A percentile compares a stretch with the other conserved stretches of the same genome.
Conservation (phyloP, 257 asterid genomes). For the Pogostemon cablin region DNA sequence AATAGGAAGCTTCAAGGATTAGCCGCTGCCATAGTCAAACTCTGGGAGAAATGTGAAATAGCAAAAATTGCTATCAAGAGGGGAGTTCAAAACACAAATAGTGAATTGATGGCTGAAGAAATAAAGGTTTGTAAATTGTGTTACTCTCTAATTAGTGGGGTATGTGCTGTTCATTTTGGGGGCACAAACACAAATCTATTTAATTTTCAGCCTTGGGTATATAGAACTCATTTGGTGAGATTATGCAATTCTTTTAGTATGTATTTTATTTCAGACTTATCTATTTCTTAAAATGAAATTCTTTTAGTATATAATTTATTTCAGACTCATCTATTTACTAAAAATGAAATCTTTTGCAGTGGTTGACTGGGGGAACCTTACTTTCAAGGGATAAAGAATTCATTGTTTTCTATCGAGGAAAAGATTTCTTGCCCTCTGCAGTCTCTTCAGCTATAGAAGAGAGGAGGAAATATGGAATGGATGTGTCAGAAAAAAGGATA, state of each 20-base stretch:
- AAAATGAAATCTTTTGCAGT: conserved; percentile 60
- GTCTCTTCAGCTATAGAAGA: conserved; percentile 87
- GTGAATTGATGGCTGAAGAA: conserved; percentile 95
- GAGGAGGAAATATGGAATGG: conserved; percentile 59
- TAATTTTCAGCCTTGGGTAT: conserved; percentile 17
- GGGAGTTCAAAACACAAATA: conserved; percentile 93
- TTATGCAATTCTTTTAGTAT: conserved; percentile 13
- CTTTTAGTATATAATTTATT: conserved; percentile 18
- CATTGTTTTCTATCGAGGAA: conserved; percentile 91
- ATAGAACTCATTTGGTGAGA: conserved; percentile 27
- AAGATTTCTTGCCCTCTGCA: conserved; percentile 93
- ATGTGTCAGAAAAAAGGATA: conserved; percentile 35
- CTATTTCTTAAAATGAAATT: conserved; percentile 39
- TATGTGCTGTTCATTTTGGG: conserved; percentile 23
- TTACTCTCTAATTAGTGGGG: conserved; percentile 19
- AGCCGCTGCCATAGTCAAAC: conserved; percentile 89
- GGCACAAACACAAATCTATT: conserved; percentile 7
- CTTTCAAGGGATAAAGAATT: conserved; percentile 94
- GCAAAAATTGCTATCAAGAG: conserved; percentile 92
- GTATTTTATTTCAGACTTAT: conserved; percentile 25
- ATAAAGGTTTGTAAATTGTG: conserved; percentile 64
- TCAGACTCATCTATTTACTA: conserved; percentile 38
- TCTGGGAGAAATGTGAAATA: conserved; percentile 99
- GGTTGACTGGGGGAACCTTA: conserved; percentile 87
- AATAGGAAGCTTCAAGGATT: conserved; percentile 89